phyloP scores from a whole-genome alignment of 176 grass and related monocot species.

The Oryza glaberrima region DNA sequence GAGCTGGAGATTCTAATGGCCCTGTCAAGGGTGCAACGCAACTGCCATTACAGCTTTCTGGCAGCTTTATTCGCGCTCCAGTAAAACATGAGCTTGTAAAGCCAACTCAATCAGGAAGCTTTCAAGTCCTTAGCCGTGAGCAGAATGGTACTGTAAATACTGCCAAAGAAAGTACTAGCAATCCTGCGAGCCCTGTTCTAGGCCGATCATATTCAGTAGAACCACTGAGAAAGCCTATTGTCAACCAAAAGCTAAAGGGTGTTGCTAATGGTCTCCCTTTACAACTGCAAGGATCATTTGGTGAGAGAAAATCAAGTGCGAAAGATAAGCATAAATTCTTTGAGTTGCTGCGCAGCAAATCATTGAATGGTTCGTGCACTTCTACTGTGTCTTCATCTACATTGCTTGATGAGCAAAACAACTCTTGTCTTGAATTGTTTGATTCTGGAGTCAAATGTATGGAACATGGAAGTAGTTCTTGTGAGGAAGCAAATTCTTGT shows the following conservation, averaged over 20 bases:
- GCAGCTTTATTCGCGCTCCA: conserved; percentile 43
- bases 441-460: conserved; percentile 38
- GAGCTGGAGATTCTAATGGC: conserved; percentile 54
- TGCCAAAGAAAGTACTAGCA: conserved; percentile 48
- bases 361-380: conserved; percentile 52
- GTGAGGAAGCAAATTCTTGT: conserved; percentile 48
- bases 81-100: conserved; percentile 62
- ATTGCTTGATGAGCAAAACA: conserved; percentile 49
- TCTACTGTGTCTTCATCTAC: conserved; percentile 43
- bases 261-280: conserved; percentile 41
- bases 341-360: conserved; percentile 62
- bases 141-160: conserved; percentile 61
- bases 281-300: conserved; percentile 47
- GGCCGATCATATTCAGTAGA: conserved; percentile 55
- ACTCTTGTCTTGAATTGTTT: conserved; percentile 45
- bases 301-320: conserved; percentile 66
- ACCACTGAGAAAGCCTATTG: conserved; percentile 47
- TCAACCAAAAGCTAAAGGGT: conserved; percentile 51
- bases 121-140: conserved; percentile 74
- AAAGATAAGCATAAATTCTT: conserved; percentile 73
- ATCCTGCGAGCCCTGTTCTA: conserved; percentile 52
- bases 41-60: conserved; percentile 45
- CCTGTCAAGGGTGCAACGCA: conserved; percentile 52
- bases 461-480: conserved; percentile 47
- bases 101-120: conserved; percentile 56